These are phyloP conservation scores for Hyphopichia khmerensis DNA, from an alignment of 1,139 yeast species.

Conservation along the genomic window DNA sequence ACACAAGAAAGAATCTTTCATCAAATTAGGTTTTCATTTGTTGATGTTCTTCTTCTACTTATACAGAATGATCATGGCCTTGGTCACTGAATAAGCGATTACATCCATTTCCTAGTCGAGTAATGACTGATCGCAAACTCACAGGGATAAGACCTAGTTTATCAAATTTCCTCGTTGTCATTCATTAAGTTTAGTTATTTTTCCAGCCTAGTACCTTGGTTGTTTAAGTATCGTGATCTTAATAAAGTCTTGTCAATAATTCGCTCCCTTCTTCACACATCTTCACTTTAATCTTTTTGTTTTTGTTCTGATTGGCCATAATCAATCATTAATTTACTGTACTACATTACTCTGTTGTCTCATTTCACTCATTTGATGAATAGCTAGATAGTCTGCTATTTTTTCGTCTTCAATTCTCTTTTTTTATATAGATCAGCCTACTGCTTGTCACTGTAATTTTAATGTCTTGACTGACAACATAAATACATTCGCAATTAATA, in stretches of 20 bases:
- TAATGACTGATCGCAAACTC: too few relatives aligned
- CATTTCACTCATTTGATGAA: neutral
- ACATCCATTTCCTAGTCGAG: too few relatives aligned
- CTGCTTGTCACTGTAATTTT: neutral
- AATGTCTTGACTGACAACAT: neutral
- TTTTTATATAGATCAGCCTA: neutral
- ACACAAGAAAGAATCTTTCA: constrained; percentile 89
- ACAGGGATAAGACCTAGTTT: too few relatives aligned
- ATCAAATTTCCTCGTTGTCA: too few relatives aligned
- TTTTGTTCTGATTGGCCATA: neutral
- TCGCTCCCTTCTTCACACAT: too few relatives aligned
- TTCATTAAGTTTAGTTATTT: too few relatives aligned
- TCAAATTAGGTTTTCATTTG: constrained; percentile 88
- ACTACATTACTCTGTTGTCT: neutral
- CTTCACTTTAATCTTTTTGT: too few relatives aligned
- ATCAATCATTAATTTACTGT: neutral
- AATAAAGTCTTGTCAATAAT: too few relatives aligned
- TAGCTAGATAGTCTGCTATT: neutral
- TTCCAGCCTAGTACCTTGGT: too few relatives aligned
- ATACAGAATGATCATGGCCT: constrained; percentile 94
- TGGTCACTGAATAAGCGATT: constrained; percentile 62
- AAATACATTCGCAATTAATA: neutral
- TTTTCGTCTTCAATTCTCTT: constrained; percentile 2
- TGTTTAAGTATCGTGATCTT: too few relatives aligned
- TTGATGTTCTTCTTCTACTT: constrained; percentile 92